phyloP scores from a whole-genome alignment of 148 eudicot species.

The Cornus controversa region DNA sequence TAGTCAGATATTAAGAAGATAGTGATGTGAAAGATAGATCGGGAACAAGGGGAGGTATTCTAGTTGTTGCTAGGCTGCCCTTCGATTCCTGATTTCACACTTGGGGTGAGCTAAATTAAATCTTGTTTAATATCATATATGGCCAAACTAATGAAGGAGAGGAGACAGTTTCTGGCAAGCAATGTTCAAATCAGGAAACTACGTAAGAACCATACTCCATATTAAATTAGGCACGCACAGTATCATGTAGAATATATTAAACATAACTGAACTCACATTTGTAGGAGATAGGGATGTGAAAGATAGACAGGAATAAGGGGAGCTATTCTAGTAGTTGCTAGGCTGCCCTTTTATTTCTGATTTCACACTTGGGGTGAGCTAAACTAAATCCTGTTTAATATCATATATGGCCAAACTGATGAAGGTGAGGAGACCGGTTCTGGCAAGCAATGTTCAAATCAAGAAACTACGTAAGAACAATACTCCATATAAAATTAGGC shows the following conservation, averaged over 20 bases:
- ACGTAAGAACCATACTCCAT: background rate
- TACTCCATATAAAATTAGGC: background rate
- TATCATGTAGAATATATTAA: background rate
- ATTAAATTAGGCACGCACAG: background rate
- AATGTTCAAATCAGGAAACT: constrained; percentile 5
- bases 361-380: no score
- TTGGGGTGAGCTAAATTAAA: no score
- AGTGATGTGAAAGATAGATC: no score
- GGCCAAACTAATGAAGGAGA: background rate
- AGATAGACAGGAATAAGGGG: background rate
- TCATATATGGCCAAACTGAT: background rate
- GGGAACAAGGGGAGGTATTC: no score
- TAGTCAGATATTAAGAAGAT: background rate
- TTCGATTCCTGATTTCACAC: no score
- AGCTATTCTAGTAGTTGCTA: no score
- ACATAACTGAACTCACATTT: constrained; percentile 50
- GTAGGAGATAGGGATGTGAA: constrained; percentile 47
- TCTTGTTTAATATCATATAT: background rate
- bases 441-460: background rate
- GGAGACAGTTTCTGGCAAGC: background rate
- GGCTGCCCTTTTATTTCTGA: no score
- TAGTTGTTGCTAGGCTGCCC: no score
- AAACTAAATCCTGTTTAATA: no score
- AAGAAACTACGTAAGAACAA: constrained; percentile 1
- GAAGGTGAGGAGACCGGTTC: background rate